Base-by-base conservation (phyloP, 2,329 filamentous ascomycete species). In the Cladosporium phlei region DNA sequence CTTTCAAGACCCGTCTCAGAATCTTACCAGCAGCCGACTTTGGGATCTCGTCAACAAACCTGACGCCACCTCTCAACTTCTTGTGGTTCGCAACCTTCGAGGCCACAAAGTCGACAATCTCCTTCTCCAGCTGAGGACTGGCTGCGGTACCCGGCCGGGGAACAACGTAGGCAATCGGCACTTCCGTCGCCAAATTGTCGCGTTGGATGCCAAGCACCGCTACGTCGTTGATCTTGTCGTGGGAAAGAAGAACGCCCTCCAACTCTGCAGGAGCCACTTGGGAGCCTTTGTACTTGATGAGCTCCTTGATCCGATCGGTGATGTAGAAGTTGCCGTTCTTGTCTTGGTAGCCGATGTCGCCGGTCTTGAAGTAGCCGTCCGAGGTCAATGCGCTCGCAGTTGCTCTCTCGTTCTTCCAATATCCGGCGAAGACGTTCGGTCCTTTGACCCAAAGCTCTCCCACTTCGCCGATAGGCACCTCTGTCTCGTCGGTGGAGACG, bases 361-460 rank as follows among this genome's bases (percentile, higher is more conserved):
- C 85, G 1, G 83, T 86, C 56, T 79, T 81, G 54, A 88, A 70
- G 82, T 83, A 88, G 1, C 82, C 78, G 48, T 85, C 83, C 2
- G 59, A 52, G 0, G 76, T 79, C 42, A 83, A 70, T 0, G 82
- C 81, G 32, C 80, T 77, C 9, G 65, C 65, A 1, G 86, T 90
- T 2, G 85, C 86, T 34, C 78, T 71, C 0, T 79, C 75, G 49
- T 84, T 87, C 32, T 75, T 72, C 83, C 85, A 91, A 65, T 93
- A 94, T 5, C 85, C 82, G 49, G 78, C 80, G 77, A 88, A 83
- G 33, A 91, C 68, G 25, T 79, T 86, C 2, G 85, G 87, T 0
- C 78, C 85, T 1, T 78, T 74, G 5, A 91, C 71, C 79, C 82
- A 88, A 16, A 93, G 69, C 66, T 91, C 85, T 24, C 86, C 87